phyloP scores from a whole-genome alignment of 352 stramenopile genomes.

The Phytopythium mirpurense region DNA sequence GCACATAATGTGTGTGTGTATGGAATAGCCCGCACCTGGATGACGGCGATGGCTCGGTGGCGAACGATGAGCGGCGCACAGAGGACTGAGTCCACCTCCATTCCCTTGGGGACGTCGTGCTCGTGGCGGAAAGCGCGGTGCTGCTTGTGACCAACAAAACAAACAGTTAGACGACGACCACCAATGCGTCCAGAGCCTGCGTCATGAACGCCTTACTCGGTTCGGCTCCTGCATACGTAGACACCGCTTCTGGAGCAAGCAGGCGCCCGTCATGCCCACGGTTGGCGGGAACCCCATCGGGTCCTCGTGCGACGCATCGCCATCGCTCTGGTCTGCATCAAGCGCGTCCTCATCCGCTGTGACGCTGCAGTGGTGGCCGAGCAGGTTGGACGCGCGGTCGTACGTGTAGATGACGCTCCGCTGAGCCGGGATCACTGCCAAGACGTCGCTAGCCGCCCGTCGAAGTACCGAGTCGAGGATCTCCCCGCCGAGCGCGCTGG shows the following conservation, averaged over 20 bases:
- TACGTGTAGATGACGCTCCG: slow-evolving; percentile 51
- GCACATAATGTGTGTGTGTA: no score
- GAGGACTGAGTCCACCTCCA: slow-evolving; percentile 49
- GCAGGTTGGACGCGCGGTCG: slow-evolving; percentile 39
- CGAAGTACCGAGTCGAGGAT: slow-evolving; percentile 24
- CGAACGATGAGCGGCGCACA: slow-evolving; percentile 50
- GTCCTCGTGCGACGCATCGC: neutral
- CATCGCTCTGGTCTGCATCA: neutral
- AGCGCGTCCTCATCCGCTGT: neutral
- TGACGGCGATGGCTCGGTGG: slow-evolving; percentile 47
- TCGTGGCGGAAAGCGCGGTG: slow-evolving; percentile 53
- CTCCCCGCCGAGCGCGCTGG: neutral
- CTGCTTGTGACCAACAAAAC: slow-evolving; percentile 19
- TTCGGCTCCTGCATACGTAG: slow-evolving; percentile 56
- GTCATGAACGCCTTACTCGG: slow-evolving; percentile 13
- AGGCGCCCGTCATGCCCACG: slow-evolving; percentile 49
- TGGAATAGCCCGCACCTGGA: slow-evolving; percentile 27
- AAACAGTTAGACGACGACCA: neutral
- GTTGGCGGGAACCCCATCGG: slow-evolving; percentile 35
- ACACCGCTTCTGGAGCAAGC: slow-evolving; percentile 50
- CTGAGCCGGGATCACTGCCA: slow-evolving; percentile 37
- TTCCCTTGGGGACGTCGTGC: slow-evolving; percentile 47
- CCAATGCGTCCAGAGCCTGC: no score
- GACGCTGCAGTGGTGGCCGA: slow-evolving; percentile 25
- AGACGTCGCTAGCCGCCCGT: slow-evolving; percentile 27